phyloP scores from a whole-genome alignment of 2,329 filamentous ascomycete genomes.

The Lomentospora prolificans region DNA sequence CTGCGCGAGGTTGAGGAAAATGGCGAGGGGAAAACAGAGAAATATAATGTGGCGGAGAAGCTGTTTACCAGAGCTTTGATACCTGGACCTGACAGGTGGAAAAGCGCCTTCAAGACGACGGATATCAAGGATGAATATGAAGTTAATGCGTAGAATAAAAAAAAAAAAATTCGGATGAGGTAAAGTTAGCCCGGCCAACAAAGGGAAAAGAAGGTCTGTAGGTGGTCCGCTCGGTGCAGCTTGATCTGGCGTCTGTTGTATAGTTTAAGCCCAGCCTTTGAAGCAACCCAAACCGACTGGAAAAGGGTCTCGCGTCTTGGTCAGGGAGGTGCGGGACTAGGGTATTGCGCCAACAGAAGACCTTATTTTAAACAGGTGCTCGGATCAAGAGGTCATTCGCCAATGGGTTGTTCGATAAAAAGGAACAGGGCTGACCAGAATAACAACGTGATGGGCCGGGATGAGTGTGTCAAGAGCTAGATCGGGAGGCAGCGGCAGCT shows the following conservation, averaged over 20 bases:
- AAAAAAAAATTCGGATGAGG: not conserved
- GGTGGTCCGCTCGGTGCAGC: no score
- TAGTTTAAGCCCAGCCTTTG: not conserved
- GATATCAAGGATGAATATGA: not conserved
- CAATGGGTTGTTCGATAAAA: not conserved
- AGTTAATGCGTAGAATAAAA: not conserved
- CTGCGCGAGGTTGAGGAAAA: not conserved
- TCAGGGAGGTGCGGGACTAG: not conserved
- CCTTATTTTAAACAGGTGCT: not conserved
- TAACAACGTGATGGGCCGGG: not conserved
- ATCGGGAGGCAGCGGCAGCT: not conserved
- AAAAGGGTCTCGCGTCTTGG: not conserved
- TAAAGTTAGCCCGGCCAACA: no score
- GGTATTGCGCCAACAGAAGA: not conserved
- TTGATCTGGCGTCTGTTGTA: no score
- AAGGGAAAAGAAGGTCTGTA: not conserved
- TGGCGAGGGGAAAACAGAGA: not conserved
- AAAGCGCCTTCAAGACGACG: not conserved
- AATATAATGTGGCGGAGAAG: not conserved
- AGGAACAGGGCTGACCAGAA: constrained; percentile 1
- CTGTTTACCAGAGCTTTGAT: not conserved
- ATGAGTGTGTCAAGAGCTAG: not conserved
- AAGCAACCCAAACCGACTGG: not conserved
- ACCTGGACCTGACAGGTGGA: not conserved
- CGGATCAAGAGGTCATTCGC: constrained; percentile 4